phyloP scores from a whole-genome alignment of 2,329 filamentous ascomycete genomes.

The Sporothrix schenckii region DNA sequence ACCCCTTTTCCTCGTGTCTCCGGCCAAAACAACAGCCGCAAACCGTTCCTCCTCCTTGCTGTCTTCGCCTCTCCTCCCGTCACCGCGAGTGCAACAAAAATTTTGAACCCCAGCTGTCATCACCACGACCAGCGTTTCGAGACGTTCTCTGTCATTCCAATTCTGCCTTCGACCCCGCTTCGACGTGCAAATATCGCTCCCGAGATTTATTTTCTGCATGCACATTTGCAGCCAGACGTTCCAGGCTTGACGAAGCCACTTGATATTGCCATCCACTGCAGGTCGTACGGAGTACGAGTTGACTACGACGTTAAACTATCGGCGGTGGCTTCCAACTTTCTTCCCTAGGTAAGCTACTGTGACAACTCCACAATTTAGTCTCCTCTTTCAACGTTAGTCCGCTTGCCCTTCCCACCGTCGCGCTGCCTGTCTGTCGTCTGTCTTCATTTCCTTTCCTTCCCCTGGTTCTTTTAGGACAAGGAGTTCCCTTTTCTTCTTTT shows the following conservation, averaged over 20 bases:
- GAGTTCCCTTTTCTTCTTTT: slow-evolving; percentile 3
- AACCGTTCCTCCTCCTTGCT: neutral
- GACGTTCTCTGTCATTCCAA: neutral
- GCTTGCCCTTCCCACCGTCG: slow-evolving; percentile 9
- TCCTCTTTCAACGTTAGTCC: slow-evolving; percentile 23
- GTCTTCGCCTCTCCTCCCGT: neutral
- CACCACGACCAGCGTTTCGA: neutral
- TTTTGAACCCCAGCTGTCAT: neutral
- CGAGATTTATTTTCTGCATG: neutral
- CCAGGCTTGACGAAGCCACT: neutral
- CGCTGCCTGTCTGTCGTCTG: neutral
- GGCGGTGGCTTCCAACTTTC: slow-evolving; percentile 10
- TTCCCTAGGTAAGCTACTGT: slow-evolving; percentile 28
- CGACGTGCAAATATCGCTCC: neutral
- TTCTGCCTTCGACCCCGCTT: neutral
- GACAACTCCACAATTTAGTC: slow-evolving; percentile 26
- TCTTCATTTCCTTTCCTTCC: slow-evolving; percentile 20
- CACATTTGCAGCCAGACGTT: neutral
- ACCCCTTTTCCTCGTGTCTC: neutral
- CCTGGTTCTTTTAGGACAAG: slow-evolving; percentile 10
- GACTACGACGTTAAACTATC: neutral
- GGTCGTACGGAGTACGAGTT: neutral
- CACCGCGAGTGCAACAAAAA: neutral
- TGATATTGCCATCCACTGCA: neutral
- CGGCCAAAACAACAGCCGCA: slow-evolving; percentile 1